Evolutionary conservation across 2,329 filamentous ascomycete species (phyloP), one percentile per base, ranked within the genome.

Genomic region (Neofusicoccum ribis): DNA sequence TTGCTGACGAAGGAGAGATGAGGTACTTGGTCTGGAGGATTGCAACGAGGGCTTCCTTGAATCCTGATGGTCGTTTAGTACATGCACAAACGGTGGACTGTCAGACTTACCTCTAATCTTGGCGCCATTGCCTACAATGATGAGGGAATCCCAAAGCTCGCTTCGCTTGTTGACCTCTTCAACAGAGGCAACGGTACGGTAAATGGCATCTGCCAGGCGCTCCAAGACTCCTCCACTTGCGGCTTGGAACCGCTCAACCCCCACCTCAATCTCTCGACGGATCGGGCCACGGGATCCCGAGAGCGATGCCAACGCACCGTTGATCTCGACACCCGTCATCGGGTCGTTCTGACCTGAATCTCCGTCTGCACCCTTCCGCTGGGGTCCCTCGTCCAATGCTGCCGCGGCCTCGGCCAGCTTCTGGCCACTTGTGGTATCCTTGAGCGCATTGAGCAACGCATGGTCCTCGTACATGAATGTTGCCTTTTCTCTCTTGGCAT

Each of bases 121-220:
- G 66, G 86, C 88, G 65, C 95, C 95, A 73, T 96, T 97, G 70
- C 95, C 95, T 61, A 97, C 91, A 64, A 99, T 90, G 70, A 97
- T 89, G 61, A 99, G 79, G 67, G 90, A 91, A 72, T 98, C 94
- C 95, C 95, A 99, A 68, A 96, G 89, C 41, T 91, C 85, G 41
- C 91, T 89, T 50, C 95, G 88, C 82, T 93, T 93, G 72, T 91
- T 89, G 69, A 92, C 88, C 68, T 97, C 93, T 51, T 92, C 89
- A 27, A 97, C 91, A 41, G 88, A 87, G 70, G 93, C 89, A 61
- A 98, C 88, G 0, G 92, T 89, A 65, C 89, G 88, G 78, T 97
- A 93, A 69, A 98, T 90, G 44, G 91, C 88, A 63, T 90, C 89
- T 27, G 91, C 91, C 68, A 99, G 92, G 64, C 88, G 88, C 73